Conservation (phyloP, 116 monocot species). For the Trichopus zeylanicus region DNA sequence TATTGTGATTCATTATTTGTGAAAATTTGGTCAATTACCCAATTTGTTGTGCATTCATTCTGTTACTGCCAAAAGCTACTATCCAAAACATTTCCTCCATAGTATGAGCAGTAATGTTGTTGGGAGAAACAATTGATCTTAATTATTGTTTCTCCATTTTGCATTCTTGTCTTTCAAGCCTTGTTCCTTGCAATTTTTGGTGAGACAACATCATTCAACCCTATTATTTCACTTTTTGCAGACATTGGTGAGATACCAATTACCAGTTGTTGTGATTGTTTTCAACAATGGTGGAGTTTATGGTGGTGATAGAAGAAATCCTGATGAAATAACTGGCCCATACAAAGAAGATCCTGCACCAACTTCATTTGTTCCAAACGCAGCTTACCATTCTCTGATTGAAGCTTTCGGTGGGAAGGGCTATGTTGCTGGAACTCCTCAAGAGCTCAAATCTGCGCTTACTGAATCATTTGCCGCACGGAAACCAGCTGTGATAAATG, state of each 20-base stretch:
- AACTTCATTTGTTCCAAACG: constrained; percentile 85
- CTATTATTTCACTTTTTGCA: constrained; percentile 17
- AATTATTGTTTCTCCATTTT: too few relatives aligned
- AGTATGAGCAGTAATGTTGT: too few relatives aligned
- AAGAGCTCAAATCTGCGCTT: constrained; percentile 74
- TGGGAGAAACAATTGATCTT: too few relatives aligned
- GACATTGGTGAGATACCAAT: constrained; percentile 90
- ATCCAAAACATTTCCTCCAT: too few relatives aligned
- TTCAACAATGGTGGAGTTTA: constrained; percentile 94
- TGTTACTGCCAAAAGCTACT: too few relatives aligned
- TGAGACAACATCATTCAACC: too few relatives aligned
- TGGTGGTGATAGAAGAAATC: constrained; percentile 83
- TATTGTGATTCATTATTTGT: too few relatives aligned
- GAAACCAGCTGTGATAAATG: constrained; percentile 85
- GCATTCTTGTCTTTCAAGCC: too few relatives aligned
- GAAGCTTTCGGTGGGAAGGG: constrained; percentile 93
- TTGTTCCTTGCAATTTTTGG: too few relatives aligned
- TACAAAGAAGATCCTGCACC: constrained; percentile 87
- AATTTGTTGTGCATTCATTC: too few relatives aligned
- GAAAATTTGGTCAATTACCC: too few relatives aligned
- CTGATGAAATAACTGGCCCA: constrained; percentile 82
- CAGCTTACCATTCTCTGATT: constrained; percentile 78
- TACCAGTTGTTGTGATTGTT: constrained; percentile 79
- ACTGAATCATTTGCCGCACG: constrained; percentile 57
- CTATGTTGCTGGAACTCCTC: constrained; percentile 48